A percentile compares a stretch with the other conserved stretches of the same genome.
Conservation (phyloP, 352 stramenopile genomes). For the Pythium dissimile region DNA sequence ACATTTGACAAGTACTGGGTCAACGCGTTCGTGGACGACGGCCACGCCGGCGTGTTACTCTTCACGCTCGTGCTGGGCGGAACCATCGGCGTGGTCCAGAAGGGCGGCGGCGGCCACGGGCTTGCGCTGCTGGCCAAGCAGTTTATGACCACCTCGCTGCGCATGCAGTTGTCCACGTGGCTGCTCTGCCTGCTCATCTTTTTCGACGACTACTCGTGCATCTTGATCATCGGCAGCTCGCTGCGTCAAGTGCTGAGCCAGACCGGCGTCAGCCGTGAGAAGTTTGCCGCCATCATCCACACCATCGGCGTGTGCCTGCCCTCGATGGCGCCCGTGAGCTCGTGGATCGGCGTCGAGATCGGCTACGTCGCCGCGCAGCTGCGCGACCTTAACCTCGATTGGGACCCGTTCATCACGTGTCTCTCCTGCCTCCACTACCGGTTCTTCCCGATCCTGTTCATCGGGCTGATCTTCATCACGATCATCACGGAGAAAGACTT, state of each 20-base stretch:
- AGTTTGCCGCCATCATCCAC: constrained; percentile 89
- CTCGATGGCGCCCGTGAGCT: constrained; percentile 87
- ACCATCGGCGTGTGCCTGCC: constrained; percentile 83
- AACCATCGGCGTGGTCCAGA: constrained; percentile 88
- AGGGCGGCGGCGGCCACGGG: constrained; percentile 81
- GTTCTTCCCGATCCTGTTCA: constrained; percentile 88
- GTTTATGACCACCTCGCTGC: constrained; percentile 79
- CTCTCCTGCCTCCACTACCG: constrained; percentile 82
- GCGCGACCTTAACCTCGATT: constrained; percentile 72
- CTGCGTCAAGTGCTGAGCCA: constrained; percentile 77
- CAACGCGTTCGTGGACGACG: constrained; percentile 74
- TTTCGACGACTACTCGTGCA: constrained; percentile 92
- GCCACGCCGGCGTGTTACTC: constrained; percentile 81
- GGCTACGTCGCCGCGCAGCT: constrained; percentile 82
- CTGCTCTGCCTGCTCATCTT: constrained; percentile 86
- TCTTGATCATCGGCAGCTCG: constrained; percentile 88
- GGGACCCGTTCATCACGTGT: constrained; percentile 86
- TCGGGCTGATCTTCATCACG: constrained; percentile 89
- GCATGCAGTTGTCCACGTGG: constrained; percentile 84
- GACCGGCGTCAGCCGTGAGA: constrained; percentile 82
- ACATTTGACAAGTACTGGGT: constrained; percentile 89
- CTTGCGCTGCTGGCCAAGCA: constrained; percentile 75
- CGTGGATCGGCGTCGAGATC: constrained; percentile 89
- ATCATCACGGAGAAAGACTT: constrained; percentile 89
- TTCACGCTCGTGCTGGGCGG: constrained; percentile 89